These are phyloP conservation scores for Blepharisma stoltei DNA, from an alignment of 73 alveolate species.

Conservation along the genomic window DNA sequence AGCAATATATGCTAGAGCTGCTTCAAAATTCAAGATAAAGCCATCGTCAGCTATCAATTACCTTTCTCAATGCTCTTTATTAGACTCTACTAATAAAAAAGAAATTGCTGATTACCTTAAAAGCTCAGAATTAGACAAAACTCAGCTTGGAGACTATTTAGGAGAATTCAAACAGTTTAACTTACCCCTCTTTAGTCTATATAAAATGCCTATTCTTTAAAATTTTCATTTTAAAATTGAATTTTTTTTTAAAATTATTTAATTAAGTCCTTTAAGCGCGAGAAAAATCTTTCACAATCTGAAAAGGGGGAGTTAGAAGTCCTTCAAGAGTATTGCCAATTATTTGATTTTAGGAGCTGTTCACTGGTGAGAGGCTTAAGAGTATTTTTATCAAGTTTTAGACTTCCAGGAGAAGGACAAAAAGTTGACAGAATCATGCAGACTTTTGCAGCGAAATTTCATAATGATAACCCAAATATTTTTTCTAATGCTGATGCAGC, in stretches of 20 bases:
- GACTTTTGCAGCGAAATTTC: slow-evolving; percentile 90
- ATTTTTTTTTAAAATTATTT: no score
- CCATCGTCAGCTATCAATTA: slow-evolving; percentile 78
- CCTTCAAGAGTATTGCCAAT: slow-evolving; percentile 75
- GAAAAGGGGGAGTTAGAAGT: no score
- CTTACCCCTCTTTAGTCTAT: no score
- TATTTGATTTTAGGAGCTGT: slow-evolving; percentile 74
- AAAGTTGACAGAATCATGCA: slow-evolving; percentile 96
- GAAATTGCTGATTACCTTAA: slow-evolving; percentile 68
- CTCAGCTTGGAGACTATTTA: slow-evolving; percentile 89
- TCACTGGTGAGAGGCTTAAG: slow-evolving; percentile 85
- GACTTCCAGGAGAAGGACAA: slow-evolving; percentile 99
- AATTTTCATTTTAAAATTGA: no score
- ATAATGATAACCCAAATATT: slow-evolving; percentile 81
- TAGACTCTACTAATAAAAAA: slow-evolving; percentile 51
- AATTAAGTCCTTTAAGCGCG: no score
- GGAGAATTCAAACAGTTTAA: slow-evolving; percentile 87
- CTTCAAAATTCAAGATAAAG: slow-evolving; percentile 78
- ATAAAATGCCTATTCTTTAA: no score
- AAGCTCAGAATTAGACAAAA: slow-evolving; percentile 74
- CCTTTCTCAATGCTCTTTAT: slow-evolving; percentile 53
- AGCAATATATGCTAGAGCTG: slow-evolving; percentile 70
- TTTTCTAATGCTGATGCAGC: slow-evolving; percentile 84
- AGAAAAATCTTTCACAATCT: no score
- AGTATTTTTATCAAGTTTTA: slow-evolving; percentile 78